These are phyloP conservation scores for Crithidia sp. DNA, from an alignment of 208 protist species.

Conservation along the genomic window DNA sequence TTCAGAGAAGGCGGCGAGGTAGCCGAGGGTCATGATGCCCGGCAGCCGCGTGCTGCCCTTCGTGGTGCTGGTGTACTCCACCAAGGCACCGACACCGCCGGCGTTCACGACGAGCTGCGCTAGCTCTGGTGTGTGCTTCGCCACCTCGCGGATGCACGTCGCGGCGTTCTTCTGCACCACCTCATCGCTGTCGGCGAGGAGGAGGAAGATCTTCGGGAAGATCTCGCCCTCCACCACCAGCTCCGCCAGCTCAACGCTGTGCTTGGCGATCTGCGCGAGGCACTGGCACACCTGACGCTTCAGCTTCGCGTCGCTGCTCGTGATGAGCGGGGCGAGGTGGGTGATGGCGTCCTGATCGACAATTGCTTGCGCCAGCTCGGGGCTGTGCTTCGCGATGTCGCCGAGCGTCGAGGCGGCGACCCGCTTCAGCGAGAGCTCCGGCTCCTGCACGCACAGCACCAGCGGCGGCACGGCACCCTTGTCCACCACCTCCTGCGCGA, in stretches of 20 bases:
- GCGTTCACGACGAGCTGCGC: constrained; percentile 98
- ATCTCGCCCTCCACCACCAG: constrained; percentile 98
- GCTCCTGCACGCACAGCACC: constrained; percentile 98
- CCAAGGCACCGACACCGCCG: constrained; percentile 96
- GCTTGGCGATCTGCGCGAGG: constrained; percentile 98
- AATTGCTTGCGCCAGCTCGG: constrained; percentile 95
- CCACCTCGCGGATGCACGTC: constrained; percentile 97
- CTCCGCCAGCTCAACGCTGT: constrained; percentile 98
- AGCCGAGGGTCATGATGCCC: constrained; percentile 98
- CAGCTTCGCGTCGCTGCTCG: constrained; percentile 94
- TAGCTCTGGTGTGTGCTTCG: constrained; percentile 98
- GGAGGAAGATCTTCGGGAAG: constrained; percentile 96
- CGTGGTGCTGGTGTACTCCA: constrained; percentile 96
- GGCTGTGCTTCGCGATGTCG: constrained; percentile 96
- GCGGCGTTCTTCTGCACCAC: constrained; percentile 97
- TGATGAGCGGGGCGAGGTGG: constrained; percentile 97
- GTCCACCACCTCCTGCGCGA: constrained; percentile 96
- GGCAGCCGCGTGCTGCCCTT: constrained; percentile 92
- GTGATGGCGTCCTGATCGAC: constrained; percentile 97
- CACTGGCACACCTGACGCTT: constrained; percentile 96
- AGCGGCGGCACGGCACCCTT: constrained; percentile 95
- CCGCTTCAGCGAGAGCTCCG: constrained; percentile 97
- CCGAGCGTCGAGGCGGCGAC: constrained; percentile 95
- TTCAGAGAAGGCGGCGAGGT: constrained; percentile 98
- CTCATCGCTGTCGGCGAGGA: constrained; percentile 96